phyloP scores from a whole-genome alignment of 176 grass and related monocot genomes.

The Elaeis guineensis region DNA sequence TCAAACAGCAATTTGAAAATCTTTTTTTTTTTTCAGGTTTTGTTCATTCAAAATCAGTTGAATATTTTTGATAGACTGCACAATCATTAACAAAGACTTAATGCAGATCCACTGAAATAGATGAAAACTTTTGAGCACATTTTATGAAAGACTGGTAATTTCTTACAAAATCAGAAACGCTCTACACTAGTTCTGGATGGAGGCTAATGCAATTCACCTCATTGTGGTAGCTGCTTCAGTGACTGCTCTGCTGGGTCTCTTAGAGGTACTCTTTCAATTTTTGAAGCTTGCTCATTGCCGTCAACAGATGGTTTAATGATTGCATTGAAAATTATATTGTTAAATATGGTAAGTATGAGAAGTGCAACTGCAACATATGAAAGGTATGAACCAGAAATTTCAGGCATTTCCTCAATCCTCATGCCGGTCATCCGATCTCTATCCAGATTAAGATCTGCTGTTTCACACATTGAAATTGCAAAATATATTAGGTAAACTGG shows the following conservation, averaged over 20 bases:
- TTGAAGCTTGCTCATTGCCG: slow-evolving; percentile 34
- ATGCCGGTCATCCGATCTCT: slow-evolving; percentile 53
- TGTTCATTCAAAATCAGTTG: too few species aligned
- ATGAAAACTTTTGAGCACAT: too few species aligned
- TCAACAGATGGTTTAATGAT: slow-evolving; percentile 74
- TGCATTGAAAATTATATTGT: slow-evolving; percentile 69
- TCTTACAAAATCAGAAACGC: too few species aligned
- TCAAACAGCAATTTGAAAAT: too few species aligned
- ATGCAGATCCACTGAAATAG: too few species aligned
- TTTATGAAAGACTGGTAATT: too few species aligned
- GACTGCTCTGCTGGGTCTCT: slow-evolving; percentile 27
- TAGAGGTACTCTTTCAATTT: slow-evolving; percentile 48
- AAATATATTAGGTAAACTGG: not conserved
- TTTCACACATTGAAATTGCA: slow-evolving; percentile 13
- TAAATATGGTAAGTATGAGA: slow-evolving; percentile 66
- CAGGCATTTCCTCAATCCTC: slow-evolving; percentile 46
- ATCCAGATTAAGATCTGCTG: slow-evolving; percentile 53
- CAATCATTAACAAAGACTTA: too few species aligned
- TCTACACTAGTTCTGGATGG: too few species aligned
- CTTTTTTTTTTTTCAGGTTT: too few species aligned
- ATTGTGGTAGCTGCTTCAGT: not conserved
- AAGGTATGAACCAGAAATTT: slow-evolving; percentile 52
- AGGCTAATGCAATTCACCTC: too few species aligned
- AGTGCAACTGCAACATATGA: slow-evolving; percentile 49
- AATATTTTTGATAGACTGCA: too few species aligned